Evolutionary conservation across 73 alveolate species (phyloP), one percentile per base, ranked within the genome.

Genomic region (Symbiodinium natans): DNA sequence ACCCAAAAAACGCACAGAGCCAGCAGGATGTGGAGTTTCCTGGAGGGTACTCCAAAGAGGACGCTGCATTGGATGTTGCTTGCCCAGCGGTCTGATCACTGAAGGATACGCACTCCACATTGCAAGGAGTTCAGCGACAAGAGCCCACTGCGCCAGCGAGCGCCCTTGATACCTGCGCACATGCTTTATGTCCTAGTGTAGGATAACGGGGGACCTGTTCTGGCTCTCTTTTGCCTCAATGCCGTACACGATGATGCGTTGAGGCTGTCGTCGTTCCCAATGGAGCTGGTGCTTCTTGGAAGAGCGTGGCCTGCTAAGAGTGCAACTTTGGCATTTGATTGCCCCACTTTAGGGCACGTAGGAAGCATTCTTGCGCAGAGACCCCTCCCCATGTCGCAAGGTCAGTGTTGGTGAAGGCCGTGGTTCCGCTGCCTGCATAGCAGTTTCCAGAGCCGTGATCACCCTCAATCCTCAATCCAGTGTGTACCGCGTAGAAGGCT

Each of bases 221-320:
- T 46, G 59, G 59, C 59, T 46, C 13, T 46, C 21, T 13, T n/a
- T n/a, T n/a, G n/a, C n/a, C n/a, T n/a, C n/a, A n/a, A n/a, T n/a
- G n/a, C n/a, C n/a, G n/a, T 46, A 46, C 59, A 46, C 9, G 17
- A 46, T 46, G 59, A 46, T n/a, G n/a, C n/a, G n/a, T 9, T 46
- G 80, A 92, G 98, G 98, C 63, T 92, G 92, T 17, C 33, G 38
- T 92, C 98, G 0, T 92, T 92, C 80, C 98, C 98, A 17, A 42
- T 43, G 98, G 98, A 92, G 92, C 56, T 92, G 98, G 98, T 92
- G 83, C 90, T 92, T 13, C 33, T 92, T 31, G 98, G 98, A 19
- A 21, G 98, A 25, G 98, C 98, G 98, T 34, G 41, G 71, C 34
- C 33, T 3, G 17, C 94, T 40, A 21, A 40, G 48, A 74, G 23